These are phyloP conservation scores for Murraya koenigii DNA, from an alignment of 345 rosid genomes.

Conservation along the genomic window DNA sequence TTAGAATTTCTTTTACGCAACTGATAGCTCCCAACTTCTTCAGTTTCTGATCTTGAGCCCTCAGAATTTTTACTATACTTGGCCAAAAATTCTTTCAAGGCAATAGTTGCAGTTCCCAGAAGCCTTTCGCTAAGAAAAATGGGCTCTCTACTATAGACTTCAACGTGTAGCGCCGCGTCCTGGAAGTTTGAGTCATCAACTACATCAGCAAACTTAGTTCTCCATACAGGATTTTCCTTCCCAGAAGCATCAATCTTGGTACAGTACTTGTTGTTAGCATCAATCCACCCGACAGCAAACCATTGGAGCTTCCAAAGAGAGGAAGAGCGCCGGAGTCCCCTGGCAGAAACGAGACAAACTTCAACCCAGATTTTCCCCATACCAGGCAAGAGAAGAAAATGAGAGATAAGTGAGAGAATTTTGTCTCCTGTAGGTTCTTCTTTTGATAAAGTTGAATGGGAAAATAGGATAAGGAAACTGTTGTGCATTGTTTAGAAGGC, in stretches of 20 bases:
- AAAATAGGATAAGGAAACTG: conserved; percentile 8
- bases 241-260: conserved; percentile 72
- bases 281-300: conserved; percentile 91
- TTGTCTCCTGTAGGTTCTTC: conserved; percentile 8
- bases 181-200: conserved; percentile 50
- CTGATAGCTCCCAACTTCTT: conserved; percentile 81
- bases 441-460: conserved; percentile 15
- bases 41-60: conserved; percentile 31
- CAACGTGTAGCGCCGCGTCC: conserved; percentile 51
- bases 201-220: conserved; percentile 63
- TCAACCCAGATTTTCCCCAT: conserved; percentile 79
- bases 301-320: conserved; percentile 87
- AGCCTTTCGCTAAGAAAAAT: conserved; percentile 78
- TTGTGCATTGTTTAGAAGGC: conserved; percentile 13
- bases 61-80: conserved; percentile 37
- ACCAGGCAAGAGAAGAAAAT: conserved; percentile 7
- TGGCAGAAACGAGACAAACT: conserved; percentile 69
- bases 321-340: conserved; percentile 63
- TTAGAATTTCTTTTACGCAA: conserved; percentile 59
- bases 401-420: neutral
- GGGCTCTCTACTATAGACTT: conserved; percentile 85
- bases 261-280: conserved; percentile 82
- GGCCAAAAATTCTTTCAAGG: conserved; percentile 60
- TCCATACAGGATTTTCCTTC: conserved; percentile 73
- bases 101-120: conserved; percentile 68